These are phyloP conservation scores for Posidonia oceanica DNA, from an alignment of 116 monocot genomes.

Conservation along the genomic window DNA sequence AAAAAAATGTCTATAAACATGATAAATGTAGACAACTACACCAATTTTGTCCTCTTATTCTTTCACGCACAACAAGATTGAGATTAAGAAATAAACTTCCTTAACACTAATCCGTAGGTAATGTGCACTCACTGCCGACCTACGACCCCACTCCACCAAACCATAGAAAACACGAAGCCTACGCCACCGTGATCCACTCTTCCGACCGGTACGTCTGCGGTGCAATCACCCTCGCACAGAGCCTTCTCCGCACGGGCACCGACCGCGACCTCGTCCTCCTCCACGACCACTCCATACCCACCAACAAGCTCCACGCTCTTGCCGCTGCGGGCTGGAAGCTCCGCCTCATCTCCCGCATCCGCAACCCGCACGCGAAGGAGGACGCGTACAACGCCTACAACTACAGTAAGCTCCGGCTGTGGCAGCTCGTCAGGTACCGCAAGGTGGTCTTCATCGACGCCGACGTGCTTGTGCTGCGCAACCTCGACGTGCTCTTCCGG, in stretches of 20 bases:
- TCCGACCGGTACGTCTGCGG: constrained; percentile 63
- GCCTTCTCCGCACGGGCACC: constrained; percentile 36
- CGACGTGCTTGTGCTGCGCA: constrained; percentile 24
- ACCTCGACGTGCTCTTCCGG: constrained; percentile 23
- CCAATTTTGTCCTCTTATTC: no score
- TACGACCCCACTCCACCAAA: no score
- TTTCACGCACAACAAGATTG: no score
- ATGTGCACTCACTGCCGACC: not conserved
- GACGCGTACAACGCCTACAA: constrained; percentile 31
- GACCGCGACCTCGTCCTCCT: constrained; percentile 70
- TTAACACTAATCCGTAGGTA: no score
- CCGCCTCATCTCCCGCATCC: constrained; percentile 46
- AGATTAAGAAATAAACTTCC: no score
- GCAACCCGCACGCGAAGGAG: constrained; percentile 44
- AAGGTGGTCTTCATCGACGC: constrained; percentile 34
- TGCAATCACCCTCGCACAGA: constrained; percentile 54
- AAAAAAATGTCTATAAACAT: no score
- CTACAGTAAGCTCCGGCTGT: constrained; percentile 32
- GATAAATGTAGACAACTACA: no score
- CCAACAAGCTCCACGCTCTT: constrained; percentile 31
- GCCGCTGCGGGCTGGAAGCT: constrained; percentile 59
- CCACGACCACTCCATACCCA: constrained; percentile 55
- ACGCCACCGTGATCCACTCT: constrained; percentile 79
- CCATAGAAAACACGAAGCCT: constrained; percentile 28
- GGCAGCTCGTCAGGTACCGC: constrained; percentile 23